Evolutionary conservation across 2,329 filamentous ascomycete species (phyloP).

Genomic region (Rhynchosporium graminicola): DNA sequence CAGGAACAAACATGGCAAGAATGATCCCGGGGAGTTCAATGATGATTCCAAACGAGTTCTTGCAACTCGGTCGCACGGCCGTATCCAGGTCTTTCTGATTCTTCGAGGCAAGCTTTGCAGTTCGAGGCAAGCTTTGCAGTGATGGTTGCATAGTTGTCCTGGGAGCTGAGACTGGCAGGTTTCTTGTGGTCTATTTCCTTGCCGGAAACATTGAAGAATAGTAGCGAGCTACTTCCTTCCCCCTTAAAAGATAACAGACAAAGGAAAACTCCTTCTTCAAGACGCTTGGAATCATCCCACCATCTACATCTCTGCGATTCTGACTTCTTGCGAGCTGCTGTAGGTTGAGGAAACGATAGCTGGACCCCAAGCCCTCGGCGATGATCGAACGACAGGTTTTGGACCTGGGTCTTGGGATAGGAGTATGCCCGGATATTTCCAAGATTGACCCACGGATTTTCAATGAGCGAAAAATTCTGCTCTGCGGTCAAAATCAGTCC

Average conservation of each 20-base stretch:
- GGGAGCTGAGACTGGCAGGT: conserved; percentile 23
- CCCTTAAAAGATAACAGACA: conserved; percentile 26
- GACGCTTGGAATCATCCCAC: conserved; percentile 31
- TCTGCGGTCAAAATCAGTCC: conserved; percentile 27
- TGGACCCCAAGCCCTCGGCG: conserved; percentile 47
- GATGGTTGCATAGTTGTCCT: conserved; percentile 28
- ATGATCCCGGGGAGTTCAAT: conserved; percentile 41
- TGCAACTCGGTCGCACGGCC: conserved; percentile 24
- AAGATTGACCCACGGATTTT: conserved; percentile 26
- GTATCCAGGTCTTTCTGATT: conserved; percentile 25
- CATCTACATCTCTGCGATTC: conserved; percentile 25
- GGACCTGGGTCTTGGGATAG: conserved; percentile 38
- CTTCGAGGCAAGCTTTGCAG: conserved; percentile 31
- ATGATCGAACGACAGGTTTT: conserved; percentile 24
- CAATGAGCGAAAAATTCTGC: conserved; percentile 25
- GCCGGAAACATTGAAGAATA: conserved; percentile 25
- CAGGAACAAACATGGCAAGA: conserved; percentile 38
- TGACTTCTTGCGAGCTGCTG: conserved; percentile 24
- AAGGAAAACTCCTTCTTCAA: conserved; percentile 30
- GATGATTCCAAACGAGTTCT: conserved; percentile 26
- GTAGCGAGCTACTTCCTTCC: conserved; percentile 14
- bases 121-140: conserved; percentile 32
- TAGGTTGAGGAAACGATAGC: conserved; percentile 48
- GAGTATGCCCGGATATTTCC: conserved; percentile 26
- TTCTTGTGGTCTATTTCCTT: conserved; percentile 29